Percentiles rank a stretch among this genome's conserved stretches.
Conservation (phyloP, 2,329 filamentous ascomycete genomes). For the Venturia aucupariae region DNA sequence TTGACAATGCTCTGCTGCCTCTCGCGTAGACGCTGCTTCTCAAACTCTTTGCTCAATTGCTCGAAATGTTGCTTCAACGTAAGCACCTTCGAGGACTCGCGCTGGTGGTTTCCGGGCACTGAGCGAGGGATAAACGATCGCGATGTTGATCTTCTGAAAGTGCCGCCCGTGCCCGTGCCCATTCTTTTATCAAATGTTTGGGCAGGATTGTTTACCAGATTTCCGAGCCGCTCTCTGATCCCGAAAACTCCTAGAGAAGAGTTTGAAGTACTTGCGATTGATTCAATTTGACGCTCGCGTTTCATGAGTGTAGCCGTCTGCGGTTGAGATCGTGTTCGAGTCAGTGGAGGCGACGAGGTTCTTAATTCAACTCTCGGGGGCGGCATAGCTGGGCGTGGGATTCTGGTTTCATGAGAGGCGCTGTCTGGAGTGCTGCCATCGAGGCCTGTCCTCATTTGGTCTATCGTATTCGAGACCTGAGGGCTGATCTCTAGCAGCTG, state of each 20-base stretch:
- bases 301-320: background rate
- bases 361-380: background rate
- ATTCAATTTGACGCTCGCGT: background rate
- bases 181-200: constrained; percentile 11
- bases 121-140: constrained; percentile 82
- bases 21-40: constrained; percentile 84
- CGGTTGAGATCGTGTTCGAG: constrained; percentile 11
- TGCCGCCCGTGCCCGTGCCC: background rate
- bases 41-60: constrained; percentile 90
- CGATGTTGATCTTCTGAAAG: constrained; percentile 20
- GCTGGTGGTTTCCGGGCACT: constrained; percentile 40
- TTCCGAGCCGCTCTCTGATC: constrained; percentile 10
- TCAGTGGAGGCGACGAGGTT: constrained; percentile 1
- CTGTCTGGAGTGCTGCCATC: background rate
- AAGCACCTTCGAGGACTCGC: constrained; percentile 68
- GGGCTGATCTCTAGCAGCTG: constrained; percentile 3
- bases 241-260: constrained; percentile 4
- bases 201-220: constrained; percentile 11
- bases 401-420: constrained; percentile 6
- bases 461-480: constrained; percentile 11
- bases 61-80: constrained; percentile 94
- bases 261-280: background rate
- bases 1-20: constrained; percentile 71
- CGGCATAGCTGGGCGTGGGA: constrained; percentile 9
- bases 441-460: constrained; percentile 11